Evolutionary conservation across 2,329 filamentous ascomycete genomes (phyloP), one percentile per base, ranked within the genome.

Genomic region (Hirsutella rhossiliensis): DNA sequence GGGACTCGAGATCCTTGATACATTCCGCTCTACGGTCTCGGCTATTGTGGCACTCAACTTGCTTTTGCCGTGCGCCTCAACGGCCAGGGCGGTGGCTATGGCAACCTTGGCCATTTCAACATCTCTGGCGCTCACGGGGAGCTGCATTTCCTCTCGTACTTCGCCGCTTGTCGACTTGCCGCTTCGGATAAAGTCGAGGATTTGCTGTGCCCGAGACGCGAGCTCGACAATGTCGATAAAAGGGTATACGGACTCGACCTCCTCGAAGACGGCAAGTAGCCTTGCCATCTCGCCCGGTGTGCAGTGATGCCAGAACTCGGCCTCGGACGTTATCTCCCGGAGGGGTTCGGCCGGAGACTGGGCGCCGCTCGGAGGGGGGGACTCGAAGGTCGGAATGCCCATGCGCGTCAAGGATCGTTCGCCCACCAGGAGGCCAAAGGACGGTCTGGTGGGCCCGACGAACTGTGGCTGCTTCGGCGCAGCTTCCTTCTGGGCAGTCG

Each of bases 181-280:
- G 1, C 44, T 42, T 0, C 56, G 51, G 2, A 59, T 52, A 2
- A 50, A 44, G 15, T 50, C 43, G 1, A 63, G 40, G 11, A 64
- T 58, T 7, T 57, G 51, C 4, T 53, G 44, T 0, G 56, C 52
- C 1, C 50, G 49, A 1, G 49, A 44, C 0, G 56, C 51, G 2
- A 62, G 52, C 8, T 59, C 54, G 3, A 48, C 48, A 0, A 54
- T 60, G 13, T 62, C 56, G 2, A 58, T 54, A 29, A 61, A 64
- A 0, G 62, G 62, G 30, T 64, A 63, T 0, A 64, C 55, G 0
- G 56, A 56, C 19, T 65, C 64, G 19, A 65, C 56, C 37, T 66
- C 64, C n/a, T 61, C 56, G 23, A 62, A 67, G 4, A 61, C 56
- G 8, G 57, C 51, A n/a, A 65, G 48, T 28, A 65, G 55, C 27